Evolutionary conservation across 1,284 basidiomycete species (phyloP), one percentile per base, ranked within the genome.

Genomic region (Ganoderma leucocontextum): DNA sequence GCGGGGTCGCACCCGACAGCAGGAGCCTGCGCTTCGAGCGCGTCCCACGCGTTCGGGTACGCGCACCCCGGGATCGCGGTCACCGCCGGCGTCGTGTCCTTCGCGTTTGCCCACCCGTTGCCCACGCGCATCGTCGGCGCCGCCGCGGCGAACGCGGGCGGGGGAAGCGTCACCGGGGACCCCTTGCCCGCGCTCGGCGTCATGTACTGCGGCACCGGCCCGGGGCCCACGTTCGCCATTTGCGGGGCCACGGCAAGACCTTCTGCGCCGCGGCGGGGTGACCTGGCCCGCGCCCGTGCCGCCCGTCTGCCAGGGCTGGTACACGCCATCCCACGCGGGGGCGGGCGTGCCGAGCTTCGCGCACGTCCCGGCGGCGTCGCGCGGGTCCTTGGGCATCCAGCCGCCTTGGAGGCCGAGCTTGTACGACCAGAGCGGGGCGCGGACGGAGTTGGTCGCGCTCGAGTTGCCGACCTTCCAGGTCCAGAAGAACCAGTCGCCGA

Each of bases 321-420:
- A 91, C 0, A 83, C 82, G 8, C 89, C 89, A 73, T 83, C 77
- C 75, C 92, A 95, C 8, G 81, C 72, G 60, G 79, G 77, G 12
- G 78, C 76, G 13, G 79, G 75, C 2, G 85, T 84, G 39, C 89
- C 84, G 60, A 90, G 79, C 2, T 83, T 79, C 35, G 79, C 83
- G 76, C 95, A 97, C 38, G 81, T 86, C 25, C 95, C 95, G 29
- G 82, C 60, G 1, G 90, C 87, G 10, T 78, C 78, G 69, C 95
- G 86, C n/a, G 95, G 95, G 80, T 97, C 93, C 1, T 79, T 82
- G 17, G 95, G 93, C 71, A 96, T 91, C 90, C 91, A 97, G 15
- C 95, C 95, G 62, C 89, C 80, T 73, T 87, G 80, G 60, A 95
- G 83, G 36, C 95, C 96, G 68, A 95, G 91, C 75, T 90, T 80